Base-by-base conservation (phyloP, 176 grass and related monocot species). In the Oryza glumipatula region DNA sequence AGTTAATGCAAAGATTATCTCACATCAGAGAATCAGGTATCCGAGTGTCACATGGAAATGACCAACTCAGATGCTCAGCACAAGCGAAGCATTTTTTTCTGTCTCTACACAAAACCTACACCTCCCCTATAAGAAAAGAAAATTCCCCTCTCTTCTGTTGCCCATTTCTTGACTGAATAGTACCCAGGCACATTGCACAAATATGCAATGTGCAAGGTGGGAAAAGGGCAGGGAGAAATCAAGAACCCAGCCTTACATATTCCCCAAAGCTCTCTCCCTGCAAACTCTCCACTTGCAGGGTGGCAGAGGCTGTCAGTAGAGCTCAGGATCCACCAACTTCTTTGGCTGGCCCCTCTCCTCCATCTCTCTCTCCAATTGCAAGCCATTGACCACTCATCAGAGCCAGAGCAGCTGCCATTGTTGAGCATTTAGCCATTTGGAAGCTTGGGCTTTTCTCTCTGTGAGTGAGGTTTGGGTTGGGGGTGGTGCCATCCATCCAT, bases 251-350 rank as follows among this genome's bases (percentile, higher is more conserved):
- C 67, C 76, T 46, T 75, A 80, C 75, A 83, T 75, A 86, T 88
- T 81, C 85, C 38, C 68, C 47, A 51, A 80, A 63, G 3, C 75
- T 58, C 79, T 51, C 39, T 41, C 39, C 22, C 74, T 83, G 84
- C 81, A 87, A 67, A 39, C 84, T 90, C 84, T 90, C 84, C 84
- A 80, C 84, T 90, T 64, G 80, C 71, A 72, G 83, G 4, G 26
- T 69, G 75, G 77, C 88, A 89, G 84, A 5, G 15, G 1, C 23
- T 81, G 88, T 58, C 63, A 68, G 74, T 67, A 88, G 73, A 88
- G 80, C 74, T 56, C 83, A 86, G 89, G 81, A 87, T 84, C 89
- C 76, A 87, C 85, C 89, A 91, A 80, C 89, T 76, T 87, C 76
- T 73, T 58, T 54, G 58, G 58, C 58, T 60, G 70, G 72, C 32